Conservation (phyloP, 2,329 filamentous ascomycete genomes). For the Fusarium tupiense region DNA sequence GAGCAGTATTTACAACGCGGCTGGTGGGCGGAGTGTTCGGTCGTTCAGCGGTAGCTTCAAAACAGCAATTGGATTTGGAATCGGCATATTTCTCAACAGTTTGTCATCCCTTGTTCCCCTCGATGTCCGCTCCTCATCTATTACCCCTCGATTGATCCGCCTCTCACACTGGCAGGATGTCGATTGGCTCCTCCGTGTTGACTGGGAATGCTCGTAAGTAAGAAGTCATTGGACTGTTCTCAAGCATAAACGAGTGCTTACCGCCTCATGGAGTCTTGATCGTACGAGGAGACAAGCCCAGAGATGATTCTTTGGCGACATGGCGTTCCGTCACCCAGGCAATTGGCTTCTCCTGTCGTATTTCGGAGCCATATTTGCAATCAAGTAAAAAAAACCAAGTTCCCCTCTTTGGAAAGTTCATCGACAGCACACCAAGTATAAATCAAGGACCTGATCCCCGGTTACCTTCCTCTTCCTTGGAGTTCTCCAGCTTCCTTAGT, state of each 20-base stretch:
- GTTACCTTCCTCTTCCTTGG: background rate
- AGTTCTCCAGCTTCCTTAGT: conserved; percentile 12
- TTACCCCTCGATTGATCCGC: background rate
- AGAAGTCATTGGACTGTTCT: background rate
- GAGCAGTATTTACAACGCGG: conserved; percentile 49
- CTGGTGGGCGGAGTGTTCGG: conserved; percentile 40
- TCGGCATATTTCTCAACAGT: conserved; percentile 35
- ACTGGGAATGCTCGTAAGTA: conserved; percentile 1
- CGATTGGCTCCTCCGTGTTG: background rate
- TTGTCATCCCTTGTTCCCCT: background rate
- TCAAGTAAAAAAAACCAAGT: background rate
- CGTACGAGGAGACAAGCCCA: background rate
- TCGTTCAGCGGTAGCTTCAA: conserved; percentile 45
- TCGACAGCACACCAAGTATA: conserved; percentile 20
- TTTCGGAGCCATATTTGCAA: conserved; percentile 11
- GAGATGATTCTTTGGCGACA: background rate
- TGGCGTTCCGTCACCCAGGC: background rate
- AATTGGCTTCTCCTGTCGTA: conserved; percentile 10
- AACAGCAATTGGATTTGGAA: conserved; percentile 46
- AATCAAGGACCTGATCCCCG: conserved; percentile 13
- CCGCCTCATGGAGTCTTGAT: background rate
- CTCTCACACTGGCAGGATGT: background rate
- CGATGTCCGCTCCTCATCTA: background rate
- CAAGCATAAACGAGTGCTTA: conserved; percentile 11
- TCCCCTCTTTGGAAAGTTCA: background rate